Conservation (phyloP, 805 yeast species). For the Saccharomycopsis fermentans region DNA sequence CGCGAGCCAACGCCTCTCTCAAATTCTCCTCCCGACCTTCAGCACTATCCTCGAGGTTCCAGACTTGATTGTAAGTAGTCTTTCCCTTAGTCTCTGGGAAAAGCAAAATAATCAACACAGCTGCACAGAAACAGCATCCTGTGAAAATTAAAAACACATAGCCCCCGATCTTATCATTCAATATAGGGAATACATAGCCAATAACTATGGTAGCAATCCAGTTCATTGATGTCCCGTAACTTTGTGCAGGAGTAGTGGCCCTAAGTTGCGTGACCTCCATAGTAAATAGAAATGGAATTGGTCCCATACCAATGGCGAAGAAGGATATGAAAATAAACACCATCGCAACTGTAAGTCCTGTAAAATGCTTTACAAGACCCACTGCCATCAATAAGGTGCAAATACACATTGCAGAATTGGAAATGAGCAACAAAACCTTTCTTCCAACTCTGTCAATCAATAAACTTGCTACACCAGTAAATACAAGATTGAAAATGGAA, state of each 20-base stretch:
- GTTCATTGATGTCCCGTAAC: slow-evolving; percentile 83
- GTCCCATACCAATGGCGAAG: slow-evolving; percentile 91
- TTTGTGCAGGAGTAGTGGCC: slow-evolving; percentile 80
- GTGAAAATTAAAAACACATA: slow-evolving; percentile 70
- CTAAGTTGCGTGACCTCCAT: slow-evolving; percentile 80
- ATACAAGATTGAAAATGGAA: slow-evolving; percentile 61
- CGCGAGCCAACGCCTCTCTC: not conserved
- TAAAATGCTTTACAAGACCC: slow-evolving; percentile 44
- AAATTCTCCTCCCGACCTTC: not conserved
- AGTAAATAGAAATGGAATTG: slow-evolving; percentile 83
- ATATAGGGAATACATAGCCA: slow-evolving; percentile 71
- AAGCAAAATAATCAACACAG: slow-evolving; percentile 33
- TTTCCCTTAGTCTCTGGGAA: slow-evolving; percentile 77
- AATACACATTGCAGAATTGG: slow-evolving; percentile 60
- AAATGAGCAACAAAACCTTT: slow-evolving; percentile 55
- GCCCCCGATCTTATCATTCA: slow-evolving; percentile 61
- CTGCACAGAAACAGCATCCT: slow-evolving; percentile 40
- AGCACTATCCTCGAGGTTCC: slow-evolving; percentile 31
- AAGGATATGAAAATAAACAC: slow-evolving; percentile 68
- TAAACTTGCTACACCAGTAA: slow-evolving; percentile 66
- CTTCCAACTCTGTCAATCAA: slow-evolving; percentile 72
- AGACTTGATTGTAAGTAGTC: slow-evolving; percentile 52
- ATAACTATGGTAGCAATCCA: slow-evolving; percentile 84
- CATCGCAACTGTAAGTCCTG: slow-evolving; percentile 46
- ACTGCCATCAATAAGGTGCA: slow-evolving; percentile 53